These are phyloP conservation scores for Xylaria sp. DNA, from an alignment of 2,329 filamentous ascomycete species.

Conservation along the genomic window DNA sequence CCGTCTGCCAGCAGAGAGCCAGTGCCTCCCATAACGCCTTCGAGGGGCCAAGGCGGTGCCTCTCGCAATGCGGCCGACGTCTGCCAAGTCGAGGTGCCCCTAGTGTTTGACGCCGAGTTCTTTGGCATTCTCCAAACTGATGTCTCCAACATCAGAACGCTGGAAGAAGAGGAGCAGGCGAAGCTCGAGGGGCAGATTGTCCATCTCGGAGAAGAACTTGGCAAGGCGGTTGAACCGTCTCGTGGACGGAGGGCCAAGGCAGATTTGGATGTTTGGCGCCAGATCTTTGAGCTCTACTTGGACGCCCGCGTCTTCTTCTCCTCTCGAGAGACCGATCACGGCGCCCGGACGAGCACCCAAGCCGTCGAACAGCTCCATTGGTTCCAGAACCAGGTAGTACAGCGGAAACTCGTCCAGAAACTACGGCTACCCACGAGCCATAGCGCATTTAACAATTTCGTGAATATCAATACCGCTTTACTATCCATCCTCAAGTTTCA, in stretches of 20 bases:
- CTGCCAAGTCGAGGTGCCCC: slow-evolving; percentile 74
- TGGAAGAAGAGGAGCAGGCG: slow-evolving; percentile 74
- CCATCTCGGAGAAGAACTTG: slow-evolving; percentile 72
- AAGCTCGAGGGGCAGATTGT: slow-evolving; percentile 72
- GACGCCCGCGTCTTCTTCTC: slow-evolving; percentile 87
- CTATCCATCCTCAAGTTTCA: slow-evolving; percentile 85
- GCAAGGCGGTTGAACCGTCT: slow-evolving; percentile 72
- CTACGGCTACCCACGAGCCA: slow-evolving; percentile 76
- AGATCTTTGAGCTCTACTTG: slow-evolving; percentile 84
- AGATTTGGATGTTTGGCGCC: slow-evolving; percentile 80
- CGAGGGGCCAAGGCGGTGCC: not conserved
- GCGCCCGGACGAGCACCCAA: slow-evolving; percentile 71
- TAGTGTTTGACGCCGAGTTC: slow-evolving; percentile 82
- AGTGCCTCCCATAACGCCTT: not conserved
- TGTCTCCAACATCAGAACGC: slow-evolving; percentile 72
- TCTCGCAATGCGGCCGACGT: slow-evolving; percentile 33
- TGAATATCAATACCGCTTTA: slow-evolving; percentile 78
- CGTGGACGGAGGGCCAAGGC: slow-evolving; percentile 67
- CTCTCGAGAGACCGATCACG: slow-evolving; percentile 76
- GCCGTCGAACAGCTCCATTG: slow-evolving; percentile 75
- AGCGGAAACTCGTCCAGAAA: slow-evolving; percentile 66
- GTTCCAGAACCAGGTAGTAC: slow-evolving; percentile 76
- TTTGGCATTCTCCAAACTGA: slow-evolving; percentile 80
- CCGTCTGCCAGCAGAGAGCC: not conserved
- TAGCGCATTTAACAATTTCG: slow-evolving; percentile 73